Base-by-base conservation (phyloP, 306 rosid genomes). In the Vigna nakashimae region DNA sequence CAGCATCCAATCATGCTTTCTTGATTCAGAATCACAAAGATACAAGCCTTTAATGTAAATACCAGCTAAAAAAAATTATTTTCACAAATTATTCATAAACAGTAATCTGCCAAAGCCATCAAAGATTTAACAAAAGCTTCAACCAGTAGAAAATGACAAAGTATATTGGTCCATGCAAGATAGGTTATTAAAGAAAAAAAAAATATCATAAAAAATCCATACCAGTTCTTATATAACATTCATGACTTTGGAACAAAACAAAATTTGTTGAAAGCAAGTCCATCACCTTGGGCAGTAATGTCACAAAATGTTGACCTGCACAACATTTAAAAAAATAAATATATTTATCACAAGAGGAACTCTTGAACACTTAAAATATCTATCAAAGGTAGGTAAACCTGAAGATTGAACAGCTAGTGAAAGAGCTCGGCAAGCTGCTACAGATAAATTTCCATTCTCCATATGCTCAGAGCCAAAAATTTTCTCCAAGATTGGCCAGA, bases 401-500 rank as follows among this genome's bases (percentile, higher is more conserved):
- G 98, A 88, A 80, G 98, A 90, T 73, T 90, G 98, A 84, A 94
- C 87, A 73, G 97, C 97, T 76, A 84, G 84, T 3, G 98, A 88
- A 87, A 94, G 98, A 46, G 97, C 92, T 50, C 96, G 96, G 84
- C 98, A 94, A 78, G 97, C 97, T 82, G 98, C 96, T 28, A 84
- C 70, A 6, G 98, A 89, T 80, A 94, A 80, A 79, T 79, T 94
- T 73, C 96, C 93, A 75, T 80, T 90, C 85, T 94, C 98, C 97
- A 94, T 90, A 83, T 94, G 95, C 74, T 89, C 91, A 62, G 97
- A 92, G 72, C 89, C 79, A 78, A 94, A 86, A 43, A 90, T 86
- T 86, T 90, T 90, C 89, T 94, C 96, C 80, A 94, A 83, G 82
- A 88, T 89, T 80, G 96, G 98, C 98, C 97, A 92, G 86, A 94